A percentile compares a stretch with the other conserved stretches of the same genome.
These are phyloP conservation scores for Apophysomyces sp. DNA, from an alignment of 371 early-diverging fungal species.

Conservation along the genomic window DNA sequence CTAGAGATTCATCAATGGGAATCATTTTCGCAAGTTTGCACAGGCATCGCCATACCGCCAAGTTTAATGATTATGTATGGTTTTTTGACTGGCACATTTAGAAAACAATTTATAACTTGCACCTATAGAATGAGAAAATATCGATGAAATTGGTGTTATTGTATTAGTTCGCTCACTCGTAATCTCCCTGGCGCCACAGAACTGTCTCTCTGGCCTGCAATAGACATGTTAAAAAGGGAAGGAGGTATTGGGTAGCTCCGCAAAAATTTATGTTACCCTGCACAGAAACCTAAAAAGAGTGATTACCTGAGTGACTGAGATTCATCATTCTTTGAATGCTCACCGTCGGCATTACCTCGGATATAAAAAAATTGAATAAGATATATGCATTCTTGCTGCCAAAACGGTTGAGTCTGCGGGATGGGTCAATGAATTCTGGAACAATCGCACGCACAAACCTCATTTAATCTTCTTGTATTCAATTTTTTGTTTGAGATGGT, in stretches of 20 bases:
- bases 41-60: slow-evolving; percentile 24
- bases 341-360: too few relatives aligned
- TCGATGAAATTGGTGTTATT: not conserved
- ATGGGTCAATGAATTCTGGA: too few relatives aligned
- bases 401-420: too few relatives aligned
- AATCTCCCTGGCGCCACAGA: not conserved
- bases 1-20: slow-evolving; percentile 31
- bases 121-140: slow-evolving; percentile 10
- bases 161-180: not conserved
- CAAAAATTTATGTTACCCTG: not conserved
- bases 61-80: slow-evolving; percentile 36
- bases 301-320: too few relatives aligned
- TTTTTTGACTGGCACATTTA: slow-evolving; percentile 29
- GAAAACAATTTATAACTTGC: slow-evolving; percentile 26
- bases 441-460: too few relatives aligned
- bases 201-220: not conserved
- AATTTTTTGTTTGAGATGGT: too few relatives aligned
- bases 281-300: too few relatives aligned
- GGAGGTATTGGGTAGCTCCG: not conserved
- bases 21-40: too few relatives aligned
- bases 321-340: too few relatives aligned
- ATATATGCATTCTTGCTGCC: too few relatives aligned
- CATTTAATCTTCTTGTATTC: too few relatives aligned
- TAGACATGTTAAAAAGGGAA: not conserved
- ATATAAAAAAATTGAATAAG: too few relatives aligned